A percentile compares a stretch with the other conserved stretches of the same genome.
Evolutionary conservation across 495 filamentous ascomycete species (phyloP).

Genomic region (Trichoderma parareesei): DNA sequence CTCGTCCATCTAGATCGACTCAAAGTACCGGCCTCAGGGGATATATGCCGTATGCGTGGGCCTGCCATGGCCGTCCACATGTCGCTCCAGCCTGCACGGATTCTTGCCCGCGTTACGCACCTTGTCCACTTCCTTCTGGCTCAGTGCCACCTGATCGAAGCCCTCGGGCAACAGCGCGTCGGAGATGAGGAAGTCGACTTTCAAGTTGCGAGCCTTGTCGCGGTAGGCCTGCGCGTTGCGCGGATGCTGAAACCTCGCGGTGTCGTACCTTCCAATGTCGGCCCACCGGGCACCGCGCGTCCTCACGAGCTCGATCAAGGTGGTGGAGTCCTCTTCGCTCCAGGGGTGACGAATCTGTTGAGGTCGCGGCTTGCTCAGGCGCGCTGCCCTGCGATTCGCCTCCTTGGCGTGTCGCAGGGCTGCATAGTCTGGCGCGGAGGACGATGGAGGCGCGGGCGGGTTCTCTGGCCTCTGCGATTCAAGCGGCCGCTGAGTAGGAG

Average conservation of each 20-base stretch:
- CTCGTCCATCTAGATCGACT: too few species aligned
- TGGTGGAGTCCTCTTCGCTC: neutral
- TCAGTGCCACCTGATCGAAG: slow-evolving; percentile 42
- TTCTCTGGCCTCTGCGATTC: neutral
- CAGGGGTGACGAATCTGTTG: neutral
- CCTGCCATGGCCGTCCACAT: slow-evolving; percentile 26
- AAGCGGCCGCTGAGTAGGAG: neutral
- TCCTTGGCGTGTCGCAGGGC: neutral
- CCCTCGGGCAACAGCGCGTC: slow-evolving; percentile 30
- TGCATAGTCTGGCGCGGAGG: neutral
- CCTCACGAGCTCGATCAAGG: neutral
- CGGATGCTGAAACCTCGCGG: slow-evolving; percentile 28
- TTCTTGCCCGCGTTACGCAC: slow-evolving; percentile 35
- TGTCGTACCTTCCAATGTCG: slow-evolving; percentile 31
- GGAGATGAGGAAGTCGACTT: slow-evolving; percentile 50
- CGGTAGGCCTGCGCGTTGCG: slow-evolving; percentile 56
- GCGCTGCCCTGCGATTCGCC: neutral
- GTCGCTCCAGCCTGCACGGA: slow-evolving; percentile 35
- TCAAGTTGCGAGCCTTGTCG: slow-evolving; percentile 59
- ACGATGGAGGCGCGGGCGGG: neutral
- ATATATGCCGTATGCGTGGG: slow-evolving; percentile 25
- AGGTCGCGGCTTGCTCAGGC: neutral
- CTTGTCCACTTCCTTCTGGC: slow-evolving; percentile 37
- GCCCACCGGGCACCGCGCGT: neutral
- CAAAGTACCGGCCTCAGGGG: too few species aligned